Conservation (phyloP, 2,329 filamentous ascomycete genomes). For the Beauveria caledonica region DNA sequence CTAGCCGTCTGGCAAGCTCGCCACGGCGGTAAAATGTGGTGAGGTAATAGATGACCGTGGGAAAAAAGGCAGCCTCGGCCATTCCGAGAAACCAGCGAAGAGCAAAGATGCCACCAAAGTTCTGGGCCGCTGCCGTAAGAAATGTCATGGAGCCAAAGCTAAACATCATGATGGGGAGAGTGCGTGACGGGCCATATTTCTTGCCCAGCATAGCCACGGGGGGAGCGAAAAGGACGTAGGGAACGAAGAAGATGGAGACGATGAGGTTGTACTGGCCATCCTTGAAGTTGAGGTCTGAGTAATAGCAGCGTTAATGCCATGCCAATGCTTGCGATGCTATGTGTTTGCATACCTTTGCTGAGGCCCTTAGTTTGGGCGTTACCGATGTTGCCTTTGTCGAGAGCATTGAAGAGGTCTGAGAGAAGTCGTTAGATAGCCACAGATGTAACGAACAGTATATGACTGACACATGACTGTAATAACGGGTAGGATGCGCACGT, state of each 20-base stretch:
- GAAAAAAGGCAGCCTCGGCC: slow-evolving; percentile 47
- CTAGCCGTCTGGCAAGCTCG: slow-evolving; percentile 37
- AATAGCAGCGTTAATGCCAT: slow-evolving; percentile 28
- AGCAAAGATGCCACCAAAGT: slow-evolving; percentile 42
- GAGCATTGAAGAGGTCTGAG: slow-evolving; percentile 37
- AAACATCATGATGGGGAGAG: slow-evolving; percentile 66
- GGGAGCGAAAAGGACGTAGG: slow-evolving; percentile 64
- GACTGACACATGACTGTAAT: slow-evolving; percentile 43
- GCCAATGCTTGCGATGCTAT: slow-evolving; percentile 23
- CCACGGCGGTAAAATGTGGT: slow-evolving; percentile 42
- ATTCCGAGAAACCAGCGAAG: slow-evolving; percentile 45
- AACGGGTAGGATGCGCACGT: slow-evolving; percentile 44
- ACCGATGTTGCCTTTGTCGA: slow-evolving; percentile 35
- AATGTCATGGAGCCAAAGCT: slow-evolving; percentile 61
- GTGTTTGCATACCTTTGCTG: slow-evolving; percentile 22
- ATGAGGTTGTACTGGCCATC: slow-evolving; percentile 61
- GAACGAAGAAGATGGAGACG: slow-evolving; percentile 66
- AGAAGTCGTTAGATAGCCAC: background rate
- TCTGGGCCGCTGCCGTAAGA: slow-evolving; percentile 41
- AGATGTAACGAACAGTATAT: background rate
- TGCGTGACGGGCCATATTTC: slow-evolving; percentile 56
- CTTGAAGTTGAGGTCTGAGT: slow-evolving; percentile 43
- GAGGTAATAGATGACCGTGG: slow-evolving; percentile 45
- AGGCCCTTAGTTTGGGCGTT: slow-evolving; percentile 50
- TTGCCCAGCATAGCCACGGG: slow-evolving; percentile 55